Conservation (phyloP, 306 rosid species). For the Vigna angularis region DNA sequence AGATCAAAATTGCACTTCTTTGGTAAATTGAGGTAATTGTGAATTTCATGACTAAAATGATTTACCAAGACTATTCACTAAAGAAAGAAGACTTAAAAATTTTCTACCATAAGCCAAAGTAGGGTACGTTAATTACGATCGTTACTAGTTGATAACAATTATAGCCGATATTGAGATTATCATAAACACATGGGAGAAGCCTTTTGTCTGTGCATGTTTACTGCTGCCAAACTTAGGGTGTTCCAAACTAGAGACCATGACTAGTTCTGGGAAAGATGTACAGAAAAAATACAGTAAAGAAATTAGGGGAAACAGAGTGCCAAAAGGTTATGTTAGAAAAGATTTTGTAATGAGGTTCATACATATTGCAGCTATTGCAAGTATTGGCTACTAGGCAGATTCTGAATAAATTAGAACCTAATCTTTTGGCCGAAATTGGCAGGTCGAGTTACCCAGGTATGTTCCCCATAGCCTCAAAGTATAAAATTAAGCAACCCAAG, state of each 20-base stretch:
- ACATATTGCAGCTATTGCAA: conserved; percentile 42
- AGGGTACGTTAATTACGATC: neutral
- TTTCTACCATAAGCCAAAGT: neutral
- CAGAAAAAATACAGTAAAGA: conserved; percentile 21
- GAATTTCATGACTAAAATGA: too few relatives aligned
- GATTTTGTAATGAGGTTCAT: conserved; percentile 47
- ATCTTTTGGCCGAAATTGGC: conserved; percentile 34
- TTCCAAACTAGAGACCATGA: neutral
- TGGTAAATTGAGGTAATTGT: too few relatives aligned
- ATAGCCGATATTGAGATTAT: neutral
- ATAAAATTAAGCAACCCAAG: conserved; percentile 41
- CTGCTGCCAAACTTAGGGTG: conserved; percentile 40
- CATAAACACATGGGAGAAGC: conserved; percentile 24
- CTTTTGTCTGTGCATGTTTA: conserved; percentile 31
- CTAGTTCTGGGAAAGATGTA: conserved; percentile 47
- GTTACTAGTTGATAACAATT: neutral
- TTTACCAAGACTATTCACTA: too few relatives aligned
- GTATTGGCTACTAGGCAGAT: conserved; percentile 42
- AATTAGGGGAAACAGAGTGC: neutral
- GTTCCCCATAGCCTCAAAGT: conserved; percentile 36
- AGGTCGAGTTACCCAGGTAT: conserved; percentile 33
- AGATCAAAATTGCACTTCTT: too few relatives aligned
- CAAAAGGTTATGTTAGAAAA: conserved; percentile 48
- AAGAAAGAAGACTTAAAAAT: neutral
- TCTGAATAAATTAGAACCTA: conserved; percentile 38